Percentiles rank a stretch among this genome's conserved stretches.
These are phyloP conservation scores for Candida lessepsii DNA, from an alignment of 805 yeast species.

Conservation along the genomic window DNA sequence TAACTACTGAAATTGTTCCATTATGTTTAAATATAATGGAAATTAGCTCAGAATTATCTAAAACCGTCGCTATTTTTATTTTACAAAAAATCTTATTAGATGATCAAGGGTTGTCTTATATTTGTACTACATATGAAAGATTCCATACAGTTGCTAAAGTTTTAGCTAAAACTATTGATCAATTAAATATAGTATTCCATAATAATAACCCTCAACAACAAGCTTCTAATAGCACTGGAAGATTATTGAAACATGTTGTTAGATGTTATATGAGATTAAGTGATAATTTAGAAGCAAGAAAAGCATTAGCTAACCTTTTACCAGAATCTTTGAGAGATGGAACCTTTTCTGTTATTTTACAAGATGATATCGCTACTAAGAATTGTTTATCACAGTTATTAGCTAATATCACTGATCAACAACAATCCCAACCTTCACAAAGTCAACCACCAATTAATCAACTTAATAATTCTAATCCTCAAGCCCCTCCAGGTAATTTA, in stretches of 20 bases:
- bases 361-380: slow-evolving; percentile 86
- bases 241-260: slow-evolving; percentile 88
- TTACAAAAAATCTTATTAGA: slow-evolving; percentile 90
- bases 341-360: slow-evolving; percentile 72
- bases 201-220: slow-evolving; percentile 16
- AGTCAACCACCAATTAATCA: slow-evolving; percentile 2
- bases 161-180: slow-evolving; percentile 83
- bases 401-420: slow-evolving; percentile 49
- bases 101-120: slow-evolving; percentile 85
- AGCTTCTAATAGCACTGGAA: slow-evolving; percentile 55
- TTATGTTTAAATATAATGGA: slow-evolving; percentile 94
- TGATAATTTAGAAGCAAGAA: slow-evolving; percentile 88
- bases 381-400: slow-evolving; percentile 82
- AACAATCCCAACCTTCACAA: slow-evolving; percentile 3
- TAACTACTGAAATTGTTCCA: slow-evolving; percentile 96
- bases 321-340: slow-evolving; percentile 89
- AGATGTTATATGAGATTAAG: slow-evolving; percentile 88
- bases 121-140: slow-evolving; percentile 93
- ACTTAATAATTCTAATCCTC: slow-evolving; percentile 3
- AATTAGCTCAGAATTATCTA: slow-evolving; percentile 86
- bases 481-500: slow-evolving; percentile 9
- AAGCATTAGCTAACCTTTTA: slow-evolving; percentile 74
- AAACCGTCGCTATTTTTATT: slow-evolving; percentile 95
- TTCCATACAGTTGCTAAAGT: slow-evolving; percentile 93
- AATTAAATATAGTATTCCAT: slow-evolving; percentile 41